These are phyloP conservation scores for Hemileccinum rubropunctum DNA, from an alignment of 768 basidiomycete species.

Conservation along the genomic window DNA sequence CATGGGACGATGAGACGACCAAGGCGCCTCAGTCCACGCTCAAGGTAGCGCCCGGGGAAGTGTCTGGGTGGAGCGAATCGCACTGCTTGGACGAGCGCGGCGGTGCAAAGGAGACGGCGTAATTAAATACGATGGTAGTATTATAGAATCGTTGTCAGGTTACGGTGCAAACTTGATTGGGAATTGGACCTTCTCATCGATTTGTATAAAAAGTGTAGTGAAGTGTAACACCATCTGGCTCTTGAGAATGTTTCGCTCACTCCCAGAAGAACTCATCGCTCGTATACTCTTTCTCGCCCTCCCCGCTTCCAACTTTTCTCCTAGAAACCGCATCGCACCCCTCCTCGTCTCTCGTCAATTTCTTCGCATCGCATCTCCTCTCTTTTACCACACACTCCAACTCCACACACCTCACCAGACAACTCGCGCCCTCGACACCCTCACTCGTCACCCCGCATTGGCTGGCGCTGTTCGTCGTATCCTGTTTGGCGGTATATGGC, in stretches of 20 bases:
- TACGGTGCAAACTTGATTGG: constrained; percentile 10
- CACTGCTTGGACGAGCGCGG: neutral
- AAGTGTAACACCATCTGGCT: neutral
- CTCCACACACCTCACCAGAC: constrained; percentile 42
- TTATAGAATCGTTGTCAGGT: constrained; percentile 11
- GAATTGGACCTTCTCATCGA: constrained; percentile 1
- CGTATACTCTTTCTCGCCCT: constrained; percentile 40
- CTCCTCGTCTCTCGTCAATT: constrained; percentile 53
- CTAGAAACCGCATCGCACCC: constrained; percentile 34
- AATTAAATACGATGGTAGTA: too few relatives aligned
- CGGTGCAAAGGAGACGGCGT: neutral
- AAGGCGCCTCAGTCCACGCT: constrained; percentile 4
- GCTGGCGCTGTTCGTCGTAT: constrained; percentile 41
- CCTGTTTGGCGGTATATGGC: constrained; percentile 40
- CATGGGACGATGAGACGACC: constrained; percentile 15
- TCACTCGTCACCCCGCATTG: constrained; percentile 37
- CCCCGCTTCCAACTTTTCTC: constrained; percentile 21
- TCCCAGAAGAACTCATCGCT: constrained; percentile 46
- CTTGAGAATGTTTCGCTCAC: constrained; percentile 11
- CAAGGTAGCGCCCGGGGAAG: constrained; percentile 5
- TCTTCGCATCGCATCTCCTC: constrained; percentile 54
- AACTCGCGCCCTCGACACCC: constrained; percentile 34
- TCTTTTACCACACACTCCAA: constrained; percentile 53
- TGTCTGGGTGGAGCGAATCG: neutral
- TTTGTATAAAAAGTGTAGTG: too few relatives aligned